phyloP scores from a whole-genome alignment of 495 filamentous ascomycete genomes.

The Talaromyces stipitatus region DNA sequence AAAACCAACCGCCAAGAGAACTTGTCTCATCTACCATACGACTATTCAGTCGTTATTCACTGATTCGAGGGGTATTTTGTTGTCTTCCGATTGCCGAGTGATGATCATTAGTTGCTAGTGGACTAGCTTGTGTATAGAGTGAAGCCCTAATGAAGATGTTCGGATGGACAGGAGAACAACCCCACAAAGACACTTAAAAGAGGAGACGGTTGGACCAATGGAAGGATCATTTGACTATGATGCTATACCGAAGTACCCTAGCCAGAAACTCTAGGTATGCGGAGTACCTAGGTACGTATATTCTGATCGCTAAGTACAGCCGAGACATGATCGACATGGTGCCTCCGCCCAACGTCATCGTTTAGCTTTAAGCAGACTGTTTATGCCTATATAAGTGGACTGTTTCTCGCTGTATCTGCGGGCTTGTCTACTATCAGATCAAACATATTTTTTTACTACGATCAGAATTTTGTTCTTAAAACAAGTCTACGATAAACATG shows the following conservation, averaged over 20 bases:
- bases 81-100: no score
- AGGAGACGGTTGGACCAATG: no score
- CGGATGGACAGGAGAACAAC: background rate
- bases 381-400: background rate
- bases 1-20: no score
- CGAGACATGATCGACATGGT: constrained; percentile 1
- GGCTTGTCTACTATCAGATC: background rate
- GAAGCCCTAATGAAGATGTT: background rate
- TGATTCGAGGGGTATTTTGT: no score
- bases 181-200: background rate
- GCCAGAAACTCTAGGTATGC: background rate
- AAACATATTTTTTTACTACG: background rate
- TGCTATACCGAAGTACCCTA: no score
- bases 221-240: background rate
- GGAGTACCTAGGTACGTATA: background rate
- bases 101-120: no score
- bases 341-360: background rate
- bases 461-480: background rate
- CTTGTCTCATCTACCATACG: no score
- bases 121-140: no score
- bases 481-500: background rate
- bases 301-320: no score
- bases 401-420: background rate
- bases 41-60: no score
- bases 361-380: background rate